These are phyloP conservation scores for Carpinus viminea DNA, from an alignment of 306 rosid genomes.

Conservation along the genomic window DNA sequence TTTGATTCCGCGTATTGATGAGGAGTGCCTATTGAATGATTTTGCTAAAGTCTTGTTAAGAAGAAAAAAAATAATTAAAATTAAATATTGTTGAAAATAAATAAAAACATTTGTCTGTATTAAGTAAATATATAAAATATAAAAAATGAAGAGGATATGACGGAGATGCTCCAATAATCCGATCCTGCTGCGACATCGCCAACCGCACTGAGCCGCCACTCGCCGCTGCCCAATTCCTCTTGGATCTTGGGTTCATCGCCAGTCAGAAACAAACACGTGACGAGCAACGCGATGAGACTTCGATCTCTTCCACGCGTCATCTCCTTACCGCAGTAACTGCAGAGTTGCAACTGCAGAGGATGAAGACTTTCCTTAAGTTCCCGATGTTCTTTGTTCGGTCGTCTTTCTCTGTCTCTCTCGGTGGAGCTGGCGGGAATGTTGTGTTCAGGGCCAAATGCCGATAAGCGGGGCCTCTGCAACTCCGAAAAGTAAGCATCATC, in stretches of 20 bases:
- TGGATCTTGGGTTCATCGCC: too few species aligned
- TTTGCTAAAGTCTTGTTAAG: too few species aligned
- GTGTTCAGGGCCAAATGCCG: not conserved
- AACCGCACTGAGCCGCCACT: not conserved
- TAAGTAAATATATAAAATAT: too few species aligned
- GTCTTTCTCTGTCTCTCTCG: not conserved
- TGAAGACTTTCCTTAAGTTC: not conserved
- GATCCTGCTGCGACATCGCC: not conserved
- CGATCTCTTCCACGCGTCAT: not conserved
- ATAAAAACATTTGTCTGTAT: too few species aligned
- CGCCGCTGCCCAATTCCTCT: too few species aligned
- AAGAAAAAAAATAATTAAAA: too few species aligned
- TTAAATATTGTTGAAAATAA: too few species aligned
- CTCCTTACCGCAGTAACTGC: not conserved
- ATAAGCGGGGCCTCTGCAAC: not conserved
- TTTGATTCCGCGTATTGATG: too few species aligned
- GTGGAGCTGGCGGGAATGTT: constrained; percentile 31
- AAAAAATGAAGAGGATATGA: too few species aligned
- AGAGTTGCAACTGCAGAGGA: not conserved
- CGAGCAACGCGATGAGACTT: not conserved
- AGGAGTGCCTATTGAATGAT: too few species aligned
- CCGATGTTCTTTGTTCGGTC: not conserved
- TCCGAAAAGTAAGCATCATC: not conserved
- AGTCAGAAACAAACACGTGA: not conserved
- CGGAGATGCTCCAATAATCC: not conserved